Base-by-base conservation (phyloP, 78 protist species). In the Dictyostelium citrinum region DNA sequence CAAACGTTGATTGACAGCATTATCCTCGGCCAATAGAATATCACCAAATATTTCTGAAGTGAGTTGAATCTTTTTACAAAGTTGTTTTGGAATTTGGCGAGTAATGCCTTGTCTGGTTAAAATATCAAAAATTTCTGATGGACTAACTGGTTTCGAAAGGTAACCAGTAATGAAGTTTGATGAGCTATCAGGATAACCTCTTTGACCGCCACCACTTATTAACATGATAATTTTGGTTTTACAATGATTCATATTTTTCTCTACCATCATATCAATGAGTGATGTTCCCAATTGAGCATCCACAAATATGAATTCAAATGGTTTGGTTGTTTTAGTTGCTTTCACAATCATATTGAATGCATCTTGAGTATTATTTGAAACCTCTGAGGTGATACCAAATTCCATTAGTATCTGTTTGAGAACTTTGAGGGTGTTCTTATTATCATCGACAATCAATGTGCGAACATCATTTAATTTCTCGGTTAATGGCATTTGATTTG, bases 21-120 rank as follows among this genome's bases (percentile, higher is more conserved):
- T 91, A 86, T 91, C 95, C n/a, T 91, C 95, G 12, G 95, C 95
- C 81, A 91, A 76, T 27, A 91, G 79, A 31, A 91, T 91, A 35
- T 81, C 83, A 11, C 91, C 90, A 39, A 24, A 67, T 29, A 76
- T 58, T 27, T 45, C 68, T 10, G 80, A 35, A 0, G 74, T 46
- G 12, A 39, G 41, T 49, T 35, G 70, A 29, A 41, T 76, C 35
- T 70, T 43, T 33, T 70, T 70, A 39, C 33, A 75, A 0, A 17
- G 8, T 37, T 37, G 46, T 75, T 75, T 37, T 41, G 58, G 46
- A 39, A 78, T 41, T 85, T 51, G 49, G 14, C 60, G 70, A 41
- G 71, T 60, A 20, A 82, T 37, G 4, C 60, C 46, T 20, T 81
- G 29, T 77, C 60, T 46, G 7, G 81, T 86, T 1, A 91, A 27